Conservation (phyloP, 129 eudicot genomes). For the Mikania micrantha region DNA sequence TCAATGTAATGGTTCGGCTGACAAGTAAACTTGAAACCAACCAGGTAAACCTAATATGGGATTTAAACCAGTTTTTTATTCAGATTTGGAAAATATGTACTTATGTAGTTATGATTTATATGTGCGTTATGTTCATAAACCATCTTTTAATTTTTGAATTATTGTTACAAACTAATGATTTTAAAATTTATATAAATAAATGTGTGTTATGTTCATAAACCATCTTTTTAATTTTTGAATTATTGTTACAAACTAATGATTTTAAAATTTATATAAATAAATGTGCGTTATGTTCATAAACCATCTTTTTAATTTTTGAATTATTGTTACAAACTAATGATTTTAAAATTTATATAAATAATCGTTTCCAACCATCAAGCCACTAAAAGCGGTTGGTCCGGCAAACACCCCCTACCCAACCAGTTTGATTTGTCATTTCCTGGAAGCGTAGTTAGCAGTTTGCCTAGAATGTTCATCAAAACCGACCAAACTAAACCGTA, state of each 20-base stretch:
- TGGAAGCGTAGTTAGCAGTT: neutral
- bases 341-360: neutral
- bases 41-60: neutral
- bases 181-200: too few relatives aligned
- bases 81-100: neutral
- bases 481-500: neutral
- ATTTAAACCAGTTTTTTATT: neutral
- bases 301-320: neutral
- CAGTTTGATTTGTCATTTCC: neutral
- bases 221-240: neutral
- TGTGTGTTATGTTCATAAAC: neutral
- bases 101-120: too few relatives aligned
- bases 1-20: neutral
- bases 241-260: neutral
- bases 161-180: neutral
- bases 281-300: neutral
- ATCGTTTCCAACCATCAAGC: neutral
- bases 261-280: too few relatives aligned
- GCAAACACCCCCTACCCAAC: too few relatives aligned
- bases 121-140: neutral
- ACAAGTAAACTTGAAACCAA: neutral
- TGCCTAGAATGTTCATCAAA: neutral
- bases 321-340: neutral
- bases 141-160: neutral
- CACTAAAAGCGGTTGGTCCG: neutral